Conservation (phyloP, 306 rosid species). For the Abrus precatorius region DNA sequence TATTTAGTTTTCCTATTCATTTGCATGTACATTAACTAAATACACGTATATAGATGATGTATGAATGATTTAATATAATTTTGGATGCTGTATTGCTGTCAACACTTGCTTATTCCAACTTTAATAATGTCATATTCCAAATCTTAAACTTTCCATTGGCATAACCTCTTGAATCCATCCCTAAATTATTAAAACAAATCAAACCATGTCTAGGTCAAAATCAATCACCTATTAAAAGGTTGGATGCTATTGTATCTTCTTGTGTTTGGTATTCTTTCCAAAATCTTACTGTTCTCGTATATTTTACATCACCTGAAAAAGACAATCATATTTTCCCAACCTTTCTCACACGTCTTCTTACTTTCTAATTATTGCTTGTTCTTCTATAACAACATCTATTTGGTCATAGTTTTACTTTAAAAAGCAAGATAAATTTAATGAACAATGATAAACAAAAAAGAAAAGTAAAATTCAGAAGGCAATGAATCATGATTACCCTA, state of each 20-base stretch:
- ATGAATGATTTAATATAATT: not conserved
- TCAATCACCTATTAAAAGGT: not conserved
- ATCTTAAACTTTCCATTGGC: slow-evolving; percentile 2
- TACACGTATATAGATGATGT: too few species aligned
- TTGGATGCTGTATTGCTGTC: not conserved
- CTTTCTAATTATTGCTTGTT: slow-evolving; percentile 9
- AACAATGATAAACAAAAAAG: slow-evolving; percentile 30
- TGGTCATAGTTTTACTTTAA: not conserved
- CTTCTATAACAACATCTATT: not conserved
- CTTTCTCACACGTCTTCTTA: not conserved
- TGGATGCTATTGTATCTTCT: not conserved
- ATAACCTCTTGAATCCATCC: not conserved
- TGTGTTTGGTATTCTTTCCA: not conserved
- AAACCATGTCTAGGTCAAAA: not conserved
- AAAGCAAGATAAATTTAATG: slow-evolving; percentile 12
- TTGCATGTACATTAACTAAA: not conserved
- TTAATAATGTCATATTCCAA: not conserved
- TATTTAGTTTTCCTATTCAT: not conserved
- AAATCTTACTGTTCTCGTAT: not conserved
- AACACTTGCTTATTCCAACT: not conserved
- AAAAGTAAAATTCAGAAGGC: slow-evolving; percentile 40
- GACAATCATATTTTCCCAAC: not conserved
- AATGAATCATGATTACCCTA: slow-evolving; percentile 63
- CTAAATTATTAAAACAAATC: not conserved
- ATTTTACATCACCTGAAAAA: not conserved